phyloP scores from a whole-genome alignment of 768 basidiomycete species.

The Neoboletus brunneissimus region DNA sequence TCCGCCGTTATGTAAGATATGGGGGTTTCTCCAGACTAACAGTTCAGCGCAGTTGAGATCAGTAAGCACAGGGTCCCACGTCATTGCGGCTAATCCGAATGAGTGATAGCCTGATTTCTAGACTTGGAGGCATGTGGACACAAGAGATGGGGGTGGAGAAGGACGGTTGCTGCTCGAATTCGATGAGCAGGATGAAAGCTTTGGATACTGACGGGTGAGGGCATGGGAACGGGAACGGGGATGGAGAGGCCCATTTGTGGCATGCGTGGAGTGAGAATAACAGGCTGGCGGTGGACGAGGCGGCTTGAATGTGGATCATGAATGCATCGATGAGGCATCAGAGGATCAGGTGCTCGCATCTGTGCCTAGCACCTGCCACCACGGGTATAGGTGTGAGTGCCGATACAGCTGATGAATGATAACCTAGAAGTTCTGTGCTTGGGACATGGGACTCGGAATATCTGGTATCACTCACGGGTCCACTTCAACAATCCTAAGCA shows the following conservation, averaged over 20 bases:
- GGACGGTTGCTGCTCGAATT: constrained; percentile 47
- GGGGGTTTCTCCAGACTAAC: constrained; percentile 44
- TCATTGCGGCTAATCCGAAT: constrained; percentile 75
- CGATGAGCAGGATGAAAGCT: constrained; percentile 69
- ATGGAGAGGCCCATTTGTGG: constrained; percentile 23
- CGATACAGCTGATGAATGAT: not conserved
- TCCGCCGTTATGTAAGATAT: constrained; percentile 57
- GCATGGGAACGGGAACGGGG: constrained; percentile 24
- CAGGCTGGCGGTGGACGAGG: no score
- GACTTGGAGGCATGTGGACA: constrained; percentile 57
- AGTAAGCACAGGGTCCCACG: constrained; percentile 61
- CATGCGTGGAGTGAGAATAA: constrained; percentile 11
- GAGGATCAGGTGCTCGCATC: constrained; percentile 29
- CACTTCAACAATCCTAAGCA: no score
- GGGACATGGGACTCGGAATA: not conserved
- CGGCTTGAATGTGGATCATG: constrained; percentile 27
- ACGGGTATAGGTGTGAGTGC: not conserved
- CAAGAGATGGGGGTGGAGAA: not conserved
- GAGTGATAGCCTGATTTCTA: constrained; percentile 65
- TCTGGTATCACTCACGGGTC: not conserved
- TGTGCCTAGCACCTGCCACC: not conserved
- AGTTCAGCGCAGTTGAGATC: constrained; percentile 71
- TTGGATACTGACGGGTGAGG: constrained; percentile 24
- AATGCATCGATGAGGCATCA: constrained; percentile 30
- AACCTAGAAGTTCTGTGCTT: not conserved